phyloP scores from a whole-genome alignment of 768 basidiomycete genomes.

The Boletus vinaceobasis region DNA sequence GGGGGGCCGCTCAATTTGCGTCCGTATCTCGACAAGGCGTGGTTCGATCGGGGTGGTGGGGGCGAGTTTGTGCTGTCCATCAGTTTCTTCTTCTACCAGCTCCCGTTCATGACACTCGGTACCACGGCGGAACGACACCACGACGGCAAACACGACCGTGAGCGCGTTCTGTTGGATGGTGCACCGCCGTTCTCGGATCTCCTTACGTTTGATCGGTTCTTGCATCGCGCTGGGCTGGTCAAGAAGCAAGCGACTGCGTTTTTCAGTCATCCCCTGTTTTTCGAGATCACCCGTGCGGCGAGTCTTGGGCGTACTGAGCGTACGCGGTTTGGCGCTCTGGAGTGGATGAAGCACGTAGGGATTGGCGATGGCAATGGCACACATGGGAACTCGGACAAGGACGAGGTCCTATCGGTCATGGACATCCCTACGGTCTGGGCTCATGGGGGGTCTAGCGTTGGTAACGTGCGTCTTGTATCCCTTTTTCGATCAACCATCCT shows the following conservation, averaged over 20 bases:
- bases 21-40: slow-evolving; percentile 44
- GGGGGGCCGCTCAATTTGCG: slow-evolving; percentile 51
- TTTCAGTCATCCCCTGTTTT: slow-evolving; percentile 45
- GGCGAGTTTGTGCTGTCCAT: slow-evolving; percentile 43
- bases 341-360: slow-evolving; percentile 21
- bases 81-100: slow-evolving; percentile 39
- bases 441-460: slow-evolving; percentile 22
- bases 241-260: slow-evolving; percentile 34
- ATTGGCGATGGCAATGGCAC: too few species aligned
- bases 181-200: slow-evolving; percentile 41
- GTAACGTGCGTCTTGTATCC: slow-evolving; percentile 21
- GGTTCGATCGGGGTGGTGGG: slow-evolving; percentile 45
- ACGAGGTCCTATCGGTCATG: slow-evolving; percentile 1
- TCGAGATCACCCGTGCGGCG: slow-evolving; percentile 34
- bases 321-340: slow-evolving; percentile 13
- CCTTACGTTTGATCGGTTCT: slow-evolving; percentile 46
- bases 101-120: slow-evolving; percentile 48
- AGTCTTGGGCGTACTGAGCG: slow-evolving; percentile 8
- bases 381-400: neutral
- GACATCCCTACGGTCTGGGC: slow-evolving; percentile 13
- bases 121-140: neutral
- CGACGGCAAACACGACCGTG: neutral
- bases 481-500: neutral
- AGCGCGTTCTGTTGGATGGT: neutral
- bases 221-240: slow-evolving; percentile 39